Percentiles rank a stretch among this genome's conserved stretches.
Conservation (phyloP, 192 early-diverging fungal species). For the Phlyctochytrium planicorne region DNA sequence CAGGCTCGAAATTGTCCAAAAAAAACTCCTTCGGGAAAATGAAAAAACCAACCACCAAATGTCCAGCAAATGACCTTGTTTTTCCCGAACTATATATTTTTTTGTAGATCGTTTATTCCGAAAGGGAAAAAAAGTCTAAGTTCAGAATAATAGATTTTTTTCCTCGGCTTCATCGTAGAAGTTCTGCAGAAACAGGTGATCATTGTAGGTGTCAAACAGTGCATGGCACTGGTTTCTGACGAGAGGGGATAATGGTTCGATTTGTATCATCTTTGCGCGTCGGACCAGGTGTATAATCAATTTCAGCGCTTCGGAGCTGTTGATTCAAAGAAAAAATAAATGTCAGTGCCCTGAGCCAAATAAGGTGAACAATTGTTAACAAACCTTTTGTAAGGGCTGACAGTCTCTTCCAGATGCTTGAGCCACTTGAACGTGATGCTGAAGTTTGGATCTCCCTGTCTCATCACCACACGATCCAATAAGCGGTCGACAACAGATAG, state of each 20-base stretch:
- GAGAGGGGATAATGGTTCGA: slow-evolving; percentile 22
- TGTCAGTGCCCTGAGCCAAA: too few species aligned
- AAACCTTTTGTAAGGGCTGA: slow-evolving; percentile 16
- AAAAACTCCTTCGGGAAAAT: too few species aligned
- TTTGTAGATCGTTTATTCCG: too few species aligned
- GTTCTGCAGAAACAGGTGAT: slow-evolving; percentile 1
- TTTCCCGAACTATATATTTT: too few species aligned
- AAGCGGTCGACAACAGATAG: slow-evolving; percentile 34
- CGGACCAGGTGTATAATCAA: slow-evolving; percentile 20
- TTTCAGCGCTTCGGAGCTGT: slow-evolving; percentile 22
- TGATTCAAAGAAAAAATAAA: not conserved
- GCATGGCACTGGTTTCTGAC: slow-evolving; percentile 11
- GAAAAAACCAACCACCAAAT: too few species aligned
- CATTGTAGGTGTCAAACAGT: slow-evolving; percentile 16
- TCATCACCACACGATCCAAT: slow-evolving; percentile 31
- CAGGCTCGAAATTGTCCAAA: too few species aligned
- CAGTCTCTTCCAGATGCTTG: slow-evolving; percentile 34
- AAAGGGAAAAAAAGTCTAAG: too few species aligned
- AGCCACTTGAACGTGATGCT: slow-evolving; percentile 31
- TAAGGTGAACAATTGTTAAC: not conserved
- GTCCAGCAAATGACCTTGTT: too few species aligned
- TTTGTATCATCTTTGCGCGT: slow-evolving; percentile 26
- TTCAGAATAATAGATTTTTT: too few species aligned
- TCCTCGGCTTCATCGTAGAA: too few species aligned
- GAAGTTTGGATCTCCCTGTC: slow-evolving; percentile 31